A percentile compares a stretch with the other conserved stretches of the same genome.
phyloP scores from a whole-genome alignment of 176 grass and related monocot species.

The Triticum monococcum region DNA sequence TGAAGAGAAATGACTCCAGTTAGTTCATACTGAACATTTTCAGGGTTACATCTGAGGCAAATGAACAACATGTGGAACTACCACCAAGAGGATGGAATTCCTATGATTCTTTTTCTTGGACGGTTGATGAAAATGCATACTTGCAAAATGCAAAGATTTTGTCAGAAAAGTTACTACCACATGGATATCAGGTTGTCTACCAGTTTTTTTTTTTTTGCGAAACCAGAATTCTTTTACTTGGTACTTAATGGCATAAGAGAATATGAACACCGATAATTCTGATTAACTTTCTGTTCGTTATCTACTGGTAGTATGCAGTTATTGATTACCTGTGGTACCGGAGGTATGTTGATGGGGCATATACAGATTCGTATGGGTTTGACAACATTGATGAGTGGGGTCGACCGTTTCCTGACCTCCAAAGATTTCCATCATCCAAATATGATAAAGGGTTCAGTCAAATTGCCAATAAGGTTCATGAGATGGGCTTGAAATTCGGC shows the following conservation, averaged over 20 bases:
- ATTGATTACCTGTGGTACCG: constrained; percentile 91
- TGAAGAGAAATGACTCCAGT: background rate
- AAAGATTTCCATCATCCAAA: constrained; percentile 77
- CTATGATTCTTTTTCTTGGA: constrained; percentile 93
- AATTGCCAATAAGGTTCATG: constrained; percentile 66
- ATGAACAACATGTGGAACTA: constrained; percentile 28
- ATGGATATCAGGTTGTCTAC: constrained; percentile 71
- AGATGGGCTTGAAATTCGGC: constrained; percentile 87
- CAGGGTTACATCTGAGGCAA: constrained; percentile 35
- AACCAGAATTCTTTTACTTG: no score
- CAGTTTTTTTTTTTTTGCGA: background rate
- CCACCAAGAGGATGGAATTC: constrained; percentile 96
- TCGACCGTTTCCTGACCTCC: constrained; percentile 71
- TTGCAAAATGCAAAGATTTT: constrained; percentile 75
- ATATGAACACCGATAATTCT: background rate
- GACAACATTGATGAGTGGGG: constrained; percentile 86
- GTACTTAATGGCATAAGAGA: background rate
- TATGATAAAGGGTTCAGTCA: constrained; percentile 59
- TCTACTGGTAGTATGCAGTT: constrained; percentile 60
- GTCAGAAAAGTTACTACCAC: constrained; percentile 56
- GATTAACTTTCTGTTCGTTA: background rate
- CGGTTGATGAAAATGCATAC: constrained; percentile 62
- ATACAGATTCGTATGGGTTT: constrained; percentile 66
- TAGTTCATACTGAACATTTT: background rate
- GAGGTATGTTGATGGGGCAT: constrained; percentile 65